phyloP scores from a whole-genome alignment of 345 rosid genomes.

The Eucalyptus viminalis region DNA sequence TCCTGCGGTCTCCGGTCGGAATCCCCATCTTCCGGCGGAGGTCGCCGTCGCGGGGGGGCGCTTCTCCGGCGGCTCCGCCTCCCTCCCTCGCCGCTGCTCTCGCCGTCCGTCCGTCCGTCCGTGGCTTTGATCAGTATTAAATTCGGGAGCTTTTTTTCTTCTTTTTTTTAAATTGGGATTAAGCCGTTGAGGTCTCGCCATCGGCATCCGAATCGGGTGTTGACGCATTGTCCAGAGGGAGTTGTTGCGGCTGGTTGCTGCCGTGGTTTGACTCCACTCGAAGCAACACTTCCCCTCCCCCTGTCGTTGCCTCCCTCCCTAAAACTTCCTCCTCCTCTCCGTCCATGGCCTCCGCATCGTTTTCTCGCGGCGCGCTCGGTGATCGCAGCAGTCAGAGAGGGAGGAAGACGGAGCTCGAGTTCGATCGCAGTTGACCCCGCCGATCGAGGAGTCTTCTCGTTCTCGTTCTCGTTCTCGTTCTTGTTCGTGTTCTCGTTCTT shows the following conservation, averaged over 20 bases:
- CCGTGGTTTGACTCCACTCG: constrained; percentile 50
- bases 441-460: neutral
- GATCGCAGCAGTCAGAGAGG: neutral
- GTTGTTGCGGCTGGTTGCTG: constrained; percentile 4
- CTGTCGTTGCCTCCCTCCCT: neutral
- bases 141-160: neutral
- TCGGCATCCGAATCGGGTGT: constrained; percentile 20
- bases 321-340: neutral
- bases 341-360: constrained; percentile 5
- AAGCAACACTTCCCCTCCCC: constrained; percentile 33
- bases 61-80: neutral
- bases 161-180: neutral
- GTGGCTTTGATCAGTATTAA: neutral
- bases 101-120: neutral
- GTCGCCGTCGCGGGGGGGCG: neutral
- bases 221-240: neutral
- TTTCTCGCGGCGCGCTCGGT: neutral
- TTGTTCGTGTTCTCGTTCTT: neutral
- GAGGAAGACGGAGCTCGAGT: neutral
- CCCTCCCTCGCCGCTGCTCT: neutral
- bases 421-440: neutral
- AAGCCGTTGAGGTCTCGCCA: constrained; percentile 78
- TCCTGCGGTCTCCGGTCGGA: neutral
- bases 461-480: neutral
- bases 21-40: neutral